A percentile compares a stretch with the other conserved stretches of the same genome.
Evolutionary conservation across 352 stramenopile genomes (phyloP).

Genomic region (Phytophthora multivora): DNA sequence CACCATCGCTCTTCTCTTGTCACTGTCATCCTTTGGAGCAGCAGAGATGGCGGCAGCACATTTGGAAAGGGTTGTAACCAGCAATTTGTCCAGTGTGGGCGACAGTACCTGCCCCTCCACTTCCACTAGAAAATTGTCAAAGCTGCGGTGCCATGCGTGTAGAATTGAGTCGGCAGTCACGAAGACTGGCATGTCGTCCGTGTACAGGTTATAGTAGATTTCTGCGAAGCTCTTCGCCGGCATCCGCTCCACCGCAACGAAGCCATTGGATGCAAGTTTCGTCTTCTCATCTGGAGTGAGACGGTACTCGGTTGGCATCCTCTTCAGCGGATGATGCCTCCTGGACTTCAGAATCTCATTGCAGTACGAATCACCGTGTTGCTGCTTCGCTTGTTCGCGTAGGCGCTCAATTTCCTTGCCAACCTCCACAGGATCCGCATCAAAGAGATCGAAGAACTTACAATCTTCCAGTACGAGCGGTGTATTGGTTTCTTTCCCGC

Average conservation of each 20-base stretch:
- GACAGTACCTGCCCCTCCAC: slow-evolving; percentile 12
- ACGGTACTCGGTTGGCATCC: slow-evolving; percentile 24
- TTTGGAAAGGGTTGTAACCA: slow-evolving; percentile 26
- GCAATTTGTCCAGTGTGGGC: slow-evolving; percentile 6
- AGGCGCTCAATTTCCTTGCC: background rate
- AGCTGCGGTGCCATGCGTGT: slow-evolving; percentile 45
- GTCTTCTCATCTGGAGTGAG: slow-evolving; percentile 20
- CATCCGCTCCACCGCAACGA: slow-evolving; percentile 26
- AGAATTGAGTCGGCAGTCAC: slow-evolving; percentile 41
- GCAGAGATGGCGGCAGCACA: too few relatives aligned
- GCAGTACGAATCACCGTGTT: background rate
- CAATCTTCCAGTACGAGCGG: background rate
- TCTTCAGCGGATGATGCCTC: slow-evolving; percentile 19
- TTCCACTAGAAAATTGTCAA: slow-evolving; percentile 34
- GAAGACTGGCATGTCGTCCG: slow-evolving; percentile 39
- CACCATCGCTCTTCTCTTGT: background rate
- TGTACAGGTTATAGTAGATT: slow-evolving; percentile 38
- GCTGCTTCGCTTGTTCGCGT: slow-evolving; percentile 5
- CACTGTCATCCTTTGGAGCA: background rate
- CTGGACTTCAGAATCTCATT: slow-evolving; percentile 9
- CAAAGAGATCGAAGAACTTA: slow-evolving; percentile 20
- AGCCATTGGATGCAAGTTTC: slow-evolving; percentile 14
- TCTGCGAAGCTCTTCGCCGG: slow-evolving; percentile 34
- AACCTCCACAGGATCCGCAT: slow-evolving; percentile 15
- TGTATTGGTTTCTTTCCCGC: background rate